Conservation (phyloP, 2,329 filamentous ascomycete genomes). For the Penicillium oxalicum region DNA sequence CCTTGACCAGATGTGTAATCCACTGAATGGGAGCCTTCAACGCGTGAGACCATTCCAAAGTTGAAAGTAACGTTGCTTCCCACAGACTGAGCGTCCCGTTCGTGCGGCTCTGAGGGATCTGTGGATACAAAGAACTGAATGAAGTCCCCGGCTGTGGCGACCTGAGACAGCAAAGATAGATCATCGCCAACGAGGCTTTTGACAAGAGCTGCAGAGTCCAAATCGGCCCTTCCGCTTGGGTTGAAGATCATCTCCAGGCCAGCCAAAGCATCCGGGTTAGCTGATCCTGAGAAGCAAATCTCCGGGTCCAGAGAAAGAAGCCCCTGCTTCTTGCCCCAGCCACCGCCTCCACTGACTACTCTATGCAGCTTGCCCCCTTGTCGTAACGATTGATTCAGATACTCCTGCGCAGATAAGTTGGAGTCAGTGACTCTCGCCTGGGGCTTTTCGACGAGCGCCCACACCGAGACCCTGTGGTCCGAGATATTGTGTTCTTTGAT, state of each 20-base stretch:
- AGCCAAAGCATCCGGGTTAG: conserved; percentile 11
- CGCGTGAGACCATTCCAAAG: conserved; percentile 30
- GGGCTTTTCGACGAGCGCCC: conserved; percentile 36
- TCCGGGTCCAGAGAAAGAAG: conserved; percentile 40
- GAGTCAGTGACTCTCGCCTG: conserved; percentile 9
- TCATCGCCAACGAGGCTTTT: conserved; percentile 23
- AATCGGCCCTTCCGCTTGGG: background rate
- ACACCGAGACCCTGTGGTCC: conserved; percentile 36
- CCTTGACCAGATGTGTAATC: conserved; percentile 2
- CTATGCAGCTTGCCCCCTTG: conserved; percentile 36
- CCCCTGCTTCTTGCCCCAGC: conserved; percentile 43
- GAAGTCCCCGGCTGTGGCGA: conserved; percentile 33
- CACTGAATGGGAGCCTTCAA: conserved; percentile 13
- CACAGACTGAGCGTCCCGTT: background rate
- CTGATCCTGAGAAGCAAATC: conserved; percentile 23
- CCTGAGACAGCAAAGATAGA: conserved; percentile 36
- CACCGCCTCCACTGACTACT: conserved; percentile 40
- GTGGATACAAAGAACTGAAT: conserved; percentile 39
- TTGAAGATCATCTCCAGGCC: conserved; percentile 24
- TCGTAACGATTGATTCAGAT: conserved; percentile 24
- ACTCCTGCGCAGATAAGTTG: conserved; percentile 13
- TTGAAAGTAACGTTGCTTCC: conserved; percentile 19
- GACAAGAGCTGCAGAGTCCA: conserved; percentile 17
- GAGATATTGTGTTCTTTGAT: conserved; percentile 34
- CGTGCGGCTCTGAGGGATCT: conserved; percentile 12